These are phyloP conservation scores for Mallotus japonicus DNA, from an alignment of 441 rosid species.

Conservation along the genomic window DNA sequence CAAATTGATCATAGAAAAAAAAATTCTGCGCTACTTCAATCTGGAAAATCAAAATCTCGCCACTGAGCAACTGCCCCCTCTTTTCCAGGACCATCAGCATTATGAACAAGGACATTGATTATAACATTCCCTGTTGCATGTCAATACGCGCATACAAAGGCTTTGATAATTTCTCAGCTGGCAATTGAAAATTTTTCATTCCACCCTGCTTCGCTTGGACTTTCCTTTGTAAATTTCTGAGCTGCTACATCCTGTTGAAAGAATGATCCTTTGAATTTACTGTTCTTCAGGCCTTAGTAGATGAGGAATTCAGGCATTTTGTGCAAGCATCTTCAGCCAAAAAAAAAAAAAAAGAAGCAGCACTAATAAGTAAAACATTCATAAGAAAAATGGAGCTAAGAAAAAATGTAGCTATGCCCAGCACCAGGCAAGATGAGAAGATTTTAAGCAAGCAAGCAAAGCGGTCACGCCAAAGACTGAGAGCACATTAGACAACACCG, in stretches of 20 bases:
- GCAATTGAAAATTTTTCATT: constrained; percentile 9
- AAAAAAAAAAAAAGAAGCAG: neutral
- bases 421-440: neutral
- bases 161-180: constrained; percentile 23
- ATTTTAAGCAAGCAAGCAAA: neutral
- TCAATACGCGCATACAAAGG: constrained; percentile 22
- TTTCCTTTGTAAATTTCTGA: constrained; percentile 16
- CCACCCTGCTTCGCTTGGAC: constrained; percentile 23
- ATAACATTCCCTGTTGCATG: constrained; percentile 8
- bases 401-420: neutral
- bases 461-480: neutral
- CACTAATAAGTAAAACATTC: neutral
- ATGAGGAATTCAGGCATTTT: constrained; percentile 19
- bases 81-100: constrained; percentile 20
- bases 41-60: constrained; percentile 27
- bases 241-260: constrained; percentile 22
- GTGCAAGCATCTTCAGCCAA: constrained; percentile 20
- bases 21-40: constrained; percentile 32
- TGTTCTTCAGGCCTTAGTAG: constrained; percentile 20
- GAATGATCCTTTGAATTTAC: constrained; percentile 22
- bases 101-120: constrained; percentile 14
- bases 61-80: constrained; percentile 23
- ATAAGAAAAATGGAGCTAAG: neutral
- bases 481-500: neutral
- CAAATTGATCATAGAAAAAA: constrained; percentile 31